Percentiles rank a stretch among this genome's conserved stretches.
Conservation (phyloP, 2,329 filamentous ascomycete genomes). For the Juglanconis juglandina region DNA sequence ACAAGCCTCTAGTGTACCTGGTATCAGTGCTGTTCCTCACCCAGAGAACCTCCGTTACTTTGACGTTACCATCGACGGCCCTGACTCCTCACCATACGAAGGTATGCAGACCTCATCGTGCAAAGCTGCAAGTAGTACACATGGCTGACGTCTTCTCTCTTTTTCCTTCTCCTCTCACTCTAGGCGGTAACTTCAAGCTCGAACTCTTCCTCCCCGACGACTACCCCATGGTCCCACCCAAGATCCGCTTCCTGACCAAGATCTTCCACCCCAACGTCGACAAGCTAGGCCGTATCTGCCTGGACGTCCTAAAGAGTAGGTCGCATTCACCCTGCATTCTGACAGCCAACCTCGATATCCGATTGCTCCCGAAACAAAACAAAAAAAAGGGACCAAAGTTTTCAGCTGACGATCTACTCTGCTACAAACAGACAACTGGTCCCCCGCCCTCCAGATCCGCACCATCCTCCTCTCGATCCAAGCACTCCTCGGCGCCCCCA, state of each 20-base stretch:
- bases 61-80: constrained; percentile 93
- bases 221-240: constrained; percentile 98
- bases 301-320: constrained; percentile 95
- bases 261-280: constrained; percentile 99
- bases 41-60: constrained; percentile 98
- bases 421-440: constrained; percentile 80
- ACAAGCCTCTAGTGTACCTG: constrained; percentile 69
- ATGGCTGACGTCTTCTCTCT: not conserved
- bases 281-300: constrained; percentile 91
- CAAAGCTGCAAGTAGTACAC: not conserved
- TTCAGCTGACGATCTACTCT: constrained; percentile 13
- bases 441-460: constrained; percentile 92
- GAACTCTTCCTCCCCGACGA: constrained; percentile 97
- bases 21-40: constrained; percentile 92
- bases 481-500: constrained; percentile 89
- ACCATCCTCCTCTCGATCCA: constrained; percentile 99
- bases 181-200: constrained; percentile 85
- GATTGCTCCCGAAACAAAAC: too few relatives aligned
- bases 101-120: constrained; percentile 47
- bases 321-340: not conserved
- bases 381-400: too few relatives aligned
- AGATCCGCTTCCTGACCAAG: constrained; percentile 97
- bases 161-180: not conserved
- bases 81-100: constrained; percentile 90
- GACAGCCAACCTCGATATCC: not conserved